Base-by-base conservation (phyloP, 441 rosid species). In the Populus tomentosa region DNA sequence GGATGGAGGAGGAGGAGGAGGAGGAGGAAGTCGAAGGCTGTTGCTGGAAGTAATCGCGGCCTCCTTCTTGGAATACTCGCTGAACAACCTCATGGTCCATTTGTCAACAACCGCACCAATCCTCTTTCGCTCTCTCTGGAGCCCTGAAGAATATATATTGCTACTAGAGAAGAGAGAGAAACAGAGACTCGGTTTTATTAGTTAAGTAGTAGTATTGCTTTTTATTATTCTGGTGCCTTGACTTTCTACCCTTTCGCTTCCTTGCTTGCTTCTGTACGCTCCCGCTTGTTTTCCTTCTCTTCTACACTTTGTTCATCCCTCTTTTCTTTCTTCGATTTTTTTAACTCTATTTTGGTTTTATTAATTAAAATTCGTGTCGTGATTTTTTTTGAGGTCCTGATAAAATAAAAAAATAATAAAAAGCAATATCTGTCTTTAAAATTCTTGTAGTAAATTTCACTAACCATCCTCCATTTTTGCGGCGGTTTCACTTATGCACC, bases 41-140 rank as follows among this genome's bases (percentile, higher is more conserved):
- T 75, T 91, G 98, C 75, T 89, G 97, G 88, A 85, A 91, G 87
- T 84, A 92, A 77, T 95, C 98, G 62, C 97, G 87, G 42, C 99
- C 98, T 77, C 99, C 96, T 75, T 92, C 94, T 73, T 89, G 95
- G 82, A 96, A 89, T 63, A 94, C 95, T 82, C 98, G 90, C 87
- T 96, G 97, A 38, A 96, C 97, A 70, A 96, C 94, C 63, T 91
- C 98, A 81, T 95, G 92, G 64, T 96, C 98, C 99, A 96, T 95
- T n/a, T 36, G 65, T 26, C 35, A 36, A 59, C 67, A 76, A 14
- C 38, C 33, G 67, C 67, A 36, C 50, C 50, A 10, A 10, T 40
- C 50, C 50, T 40, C 14, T 40, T 10, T 10, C 50, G 3, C 14
- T 40, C 50, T 40, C 9, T 36, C 10, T 7, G 10, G 40, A 36